phyloP scores from a whole-genome alignment of 495 filamentous ascomycete species.

The Tuber melanosporum region DNA sequence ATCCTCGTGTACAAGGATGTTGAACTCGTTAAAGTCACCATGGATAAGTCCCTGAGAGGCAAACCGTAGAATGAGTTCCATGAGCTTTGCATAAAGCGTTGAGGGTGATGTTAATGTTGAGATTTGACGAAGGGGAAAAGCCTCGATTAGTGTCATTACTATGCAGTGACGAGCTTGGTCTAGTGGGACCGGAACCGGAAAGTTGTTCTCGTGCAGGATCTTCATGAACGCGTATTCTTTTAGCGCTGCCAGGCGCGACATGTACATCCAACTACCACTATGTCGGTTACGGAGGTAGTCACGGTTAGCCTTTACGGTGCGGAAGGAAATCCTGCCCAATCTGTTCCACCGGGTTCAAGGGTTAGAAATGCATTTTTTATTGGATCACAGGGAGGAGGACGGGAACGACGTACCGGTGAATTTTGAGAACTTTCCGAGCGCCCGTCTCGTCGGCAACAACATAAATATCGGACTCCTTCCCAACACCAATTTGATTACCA shows the following conservation, averaged over 20 bases:
- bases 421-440: slow-evolving; percentile 38
- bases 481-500: slow-evolving; percentile 89
- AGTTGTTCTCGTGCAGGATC: slow-evolving; percentile 65
- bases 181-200: slow-evolving; percentile 81
- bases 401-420: slow-evolving; percentile 18
- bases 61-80: slow-evolving; percentile 74
- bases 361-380: not conserved
- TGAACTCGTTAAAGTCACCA: slow-evolving; percentile 99
- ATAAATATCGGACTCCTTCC: slow-evolving; percentile 95
- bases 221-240: slow-evolving; percentile 93
- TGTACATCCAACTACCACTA: slow-evolving; percentile 91
- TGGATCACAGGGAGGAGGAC: not conserved
- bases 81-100: slow-evolving; percentile 75
- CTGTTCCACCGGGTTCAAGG: not conserved
- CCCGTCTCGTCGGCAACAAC: slow-evolving; percentile 68
- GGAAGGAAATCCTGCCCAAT: slow-evolving; percentile 92
- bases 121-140: slow-evolving; percentile 81
- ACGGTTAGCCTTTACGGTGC: slow-evolving; percentile 86
- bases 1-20: slow-evolving; percentile 82
- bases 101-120: slow-evolving; percentile 71
- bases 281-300: slow-evolving; percentile 84
- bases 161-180: slow-evolving; percentile 87
- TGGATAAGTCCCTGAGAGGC: slow-evolving; percentile 90
- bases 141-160: slow-evolving; percentile 86
- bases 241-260: slow-evolving; percentile 81